phyloP scores from a whole-genome alignment of 2,329 filamentous ascomycete species.

The Fusarium pseudoanthophilum region DNA sequence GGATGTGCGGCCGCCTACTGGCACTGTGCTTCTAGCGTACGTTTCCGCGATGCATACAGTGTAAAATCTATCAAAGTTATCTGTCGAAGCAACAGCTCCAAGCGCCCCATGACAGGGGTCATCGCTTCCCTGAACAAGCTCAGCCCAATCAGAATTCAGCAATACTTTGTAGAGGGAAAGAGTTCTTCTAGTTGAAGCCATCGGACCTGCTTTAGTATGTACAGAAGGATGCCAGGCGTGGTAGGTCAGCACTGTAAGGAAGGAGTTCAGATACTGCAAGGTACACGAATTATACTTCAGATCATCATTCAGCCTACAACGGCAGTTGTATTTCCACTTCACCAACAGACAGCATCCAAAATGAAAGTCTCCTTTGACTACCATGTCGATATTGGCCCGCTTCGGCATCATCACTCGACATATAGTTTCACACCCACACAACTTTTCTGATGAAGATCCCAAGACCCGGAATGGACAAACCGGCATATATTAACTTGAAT shows the following conservation, averaged over 20 bases:
- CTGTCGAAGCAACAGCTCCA: constrained; percentile 21
- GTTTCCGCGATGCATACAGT: constrained; percentile 21
- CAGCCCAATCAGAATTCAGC: constrained; percentile 24
- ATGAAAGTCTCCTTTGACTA: constrained; percentile 13
- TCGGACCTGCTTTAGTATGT: constrained; percentile 37
- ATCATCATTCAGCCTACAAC: constrained; percentile 14
- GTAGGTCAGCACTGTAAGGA: constrained; percentile 29
- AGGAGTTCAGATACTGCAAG: constrained; percentile 31
- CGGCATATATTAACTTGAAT: constrained; percentile 24
- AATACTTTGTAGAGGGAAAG: constrained; percentile 34
- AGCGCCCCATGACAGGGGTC: constrained; percentile 36
- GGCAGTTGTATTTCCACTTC: constrained; percentile 33
- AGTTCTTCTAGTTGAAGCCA: constrained; percentile 27
- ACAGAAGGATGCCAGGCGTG: constrained; percentile 26
- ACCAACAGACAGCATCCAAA: constrained; percentile 15
- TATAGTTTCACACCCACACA: constrained; percentile 31
- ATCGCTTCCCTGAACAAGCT: constrained; percentile 13
- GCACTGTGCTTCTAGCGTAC: constrained; percentile 30
- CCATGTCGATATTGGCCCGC: constrained; percentile 12
- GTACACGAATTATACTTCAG: constrained; percentile 25
- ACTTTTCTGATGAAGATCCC: constrained; percentile 17
- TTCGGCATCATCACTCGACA: constrained; percentile 23
- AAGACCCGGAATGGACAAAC: constrained; percentile 27
- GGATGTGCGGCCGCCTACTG: constrained; percentile 2
- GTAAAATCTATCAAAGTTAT: neutral